phyloP scores from a whole-genome alignment of 139 green algal genomes.

The Edaphochlamys debaryana region DNA sequence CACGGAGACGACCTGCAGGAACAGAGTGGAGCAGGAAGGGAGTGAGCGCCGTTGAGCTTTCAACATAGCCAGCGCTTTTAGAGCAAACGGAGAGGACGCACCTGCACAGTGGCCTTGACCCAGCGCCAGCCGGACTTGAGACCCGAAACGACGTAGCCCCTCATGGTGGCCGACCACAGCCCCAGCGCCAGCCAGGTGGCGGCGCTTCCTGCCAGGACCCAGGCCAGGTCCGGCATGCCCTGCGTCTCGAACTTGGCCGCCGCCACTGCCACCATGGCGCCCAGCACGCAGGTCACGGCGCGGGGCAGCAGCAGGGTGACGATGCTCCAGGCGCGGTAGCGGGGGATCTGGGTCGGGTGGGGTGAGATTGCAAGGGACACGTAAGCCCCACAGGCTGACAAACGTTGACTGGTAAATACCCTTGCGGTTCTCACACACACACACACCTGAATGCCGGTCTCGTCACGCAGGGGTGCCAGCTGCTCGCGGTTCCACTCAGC shows the following conservation, averaged over 20 bases:
- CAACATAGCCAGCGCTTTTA: too few species aligned
- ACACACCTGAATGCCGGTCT: neutral
- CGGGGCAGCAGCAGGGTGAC: neutral
- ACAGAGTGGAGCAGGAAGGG: too few species aligned
- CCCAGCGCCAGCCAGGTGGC: neutral
- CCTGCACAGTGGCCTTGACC: slow-evolving; percentile 5
- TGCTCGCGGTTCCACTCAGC: neutral
- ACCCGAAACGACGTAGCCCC: neutral
- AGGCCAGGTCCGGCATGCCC: neutral
- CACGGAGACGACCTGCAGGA: too few species aligned
- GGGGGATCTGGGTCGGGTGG: neutral
- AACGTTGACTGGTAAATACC: too few species aligned
- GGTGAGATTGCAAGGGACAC: too few species aligned
- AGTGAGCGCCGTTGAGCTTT: too few species aligned
- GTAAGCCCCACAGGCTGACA: too few species aligned
- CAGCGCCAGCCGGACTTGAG: neutral
- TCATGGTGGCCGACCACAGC: neutral
- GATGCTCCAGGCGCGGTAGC: neutral
- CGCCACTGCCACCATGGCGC: neutral
- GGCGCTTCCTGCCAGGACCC: neutral
- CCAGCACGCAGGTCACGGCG: neutral
- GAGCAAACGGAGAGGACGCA: too few species aligned
- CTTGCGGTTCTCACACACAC: too few species aligned
- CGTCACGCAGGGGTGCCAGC: neutral
- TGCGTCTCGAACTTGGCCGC: neutral